These are phyloP conservation scores for Clausena lansium DNA, from an alignment of 345 rosid species.

Conservation along the genomic window DNA sequence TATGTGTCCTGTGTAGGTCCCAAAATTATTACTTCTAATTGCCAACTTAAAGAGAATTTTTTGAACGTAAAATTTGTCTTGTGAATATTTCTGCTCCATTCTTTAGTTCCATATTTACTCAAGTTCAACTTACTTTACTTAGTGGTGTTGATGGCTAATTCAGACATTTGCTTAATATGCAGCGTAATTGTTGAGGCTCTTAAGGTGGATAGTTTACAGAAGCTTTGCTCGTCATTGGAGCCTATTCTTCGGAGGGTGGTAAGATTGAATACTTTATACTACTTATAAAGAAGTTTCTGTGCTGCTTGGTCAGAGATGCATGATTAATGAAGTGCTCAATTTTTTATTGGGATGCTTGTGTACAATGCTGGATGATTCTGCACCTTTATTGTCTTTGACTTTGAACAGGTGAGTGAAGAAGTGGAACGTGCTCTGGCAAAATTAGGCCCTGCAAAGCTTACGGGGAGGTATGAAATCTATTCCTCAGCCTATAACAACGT, in stretches of 20 bases:
- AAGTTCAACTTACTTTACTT: not conserved
- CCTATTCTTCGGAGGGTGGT: conserved; percentile 96
- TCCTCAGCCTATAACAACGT: not conserved
- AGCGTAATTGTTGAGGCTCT: conserved; percentile 97
- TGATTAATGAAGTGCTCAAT: not conserved
- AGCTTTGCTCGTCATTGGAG: conserved; percentile 94
- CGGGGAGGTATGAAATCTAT: conserved; percentile 45
- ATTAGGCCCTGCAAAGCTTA: conserved; percentile 67
- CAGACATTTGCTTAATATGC: conserved; percentile 26
- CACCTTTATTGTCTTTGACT: conserved; percentile 11
- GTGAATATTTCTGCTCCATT: not conserved
- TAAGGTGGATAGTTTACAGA: conserved; percentile 95
- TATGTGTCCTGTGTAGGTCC: not conserved
- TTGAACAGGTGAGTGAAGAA: conserved; percentile 88
- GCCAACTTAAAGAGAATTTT: not conserved
- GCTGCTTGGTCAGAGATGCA: not conserved
- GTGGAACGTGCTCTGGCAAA: conserved; percentile 95
- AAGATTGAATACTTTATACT: conserved; percentile 23
- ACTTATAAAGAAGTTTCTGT: not conserved
- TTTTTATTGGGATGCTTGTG: not conserved
- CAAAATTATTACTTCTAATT: not conserved
- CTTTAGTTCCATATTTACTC: not conserved
- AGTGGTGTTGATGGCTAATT: not conserved
- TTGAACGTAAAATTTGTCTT: not conserved
- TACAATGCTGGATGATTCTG: conserved; percentile 9